These are phyloP conservation scores for Paramecium caudatum DNA, from an alignment of 73 alveolate species.

Conservation along the genomic window DNA sequence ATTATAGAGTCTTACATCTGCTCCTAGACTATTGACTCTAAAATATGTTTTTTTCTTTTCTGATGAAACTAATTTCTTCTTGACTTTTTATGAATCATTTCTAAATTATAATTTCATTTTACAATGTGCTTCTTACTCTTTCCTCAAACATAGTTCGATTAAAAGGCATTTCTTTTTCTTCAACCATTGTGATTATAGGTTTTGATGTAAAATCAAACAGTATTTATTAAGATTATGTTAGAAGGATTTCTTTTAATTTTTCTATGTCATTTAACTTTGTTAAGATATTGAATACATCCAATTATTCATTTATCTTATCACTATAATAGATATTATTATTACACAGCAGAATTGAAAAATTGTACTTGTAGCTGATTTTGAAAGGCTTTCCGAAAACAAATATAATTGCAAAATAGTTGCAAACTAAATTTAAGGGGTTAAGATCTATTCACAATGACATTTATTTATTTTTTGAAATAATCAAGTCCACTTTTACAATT, in stretches of 20 bases:
- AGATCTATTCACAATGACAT: not conserved
- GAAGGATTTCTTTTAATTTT: conserved; percentile 22
- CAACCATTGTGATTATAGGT: conserved; percentile 24
- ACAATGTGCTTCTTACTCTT: conserved; percentile 25
- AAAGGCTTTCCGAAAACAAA: not conserved
- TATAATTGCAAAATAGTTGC: not conserved
- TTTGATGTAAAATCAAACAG: conserved; percentile 48
- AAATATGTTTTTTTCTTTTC: not conserved
- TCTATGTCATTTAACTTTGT: conserved; percentile 43
- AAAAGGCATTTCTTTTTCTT: not conserved
- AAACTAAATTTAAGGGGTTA: not conserved
- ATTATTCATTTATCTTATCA: not conserved
- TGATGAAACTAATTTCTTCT: not conserved
- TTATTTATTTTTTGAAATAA: conserved; percentile 27
- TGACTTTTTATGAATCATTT: not conserved
- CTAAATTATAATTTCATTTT: not conserved
- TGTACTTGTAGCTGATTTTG: not conserved
- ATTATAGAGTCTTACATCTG: not conserved
- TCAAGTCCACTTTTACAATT: conserved; percentile 46
- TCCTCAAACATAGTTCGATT: not conserved
- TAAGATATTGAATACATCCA: conserved; percentile 21
- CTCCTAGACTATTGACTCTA: not conserved
- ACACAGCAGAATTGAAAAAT: conserved; percentile 31
- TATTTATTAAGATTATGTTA: conserved; percentile 10
- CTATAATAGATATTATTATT: not conserved